Conservation (phyloP, 2,329 filamentous ascomycete genomes). For the Colletotrichum sp. region DNA sequence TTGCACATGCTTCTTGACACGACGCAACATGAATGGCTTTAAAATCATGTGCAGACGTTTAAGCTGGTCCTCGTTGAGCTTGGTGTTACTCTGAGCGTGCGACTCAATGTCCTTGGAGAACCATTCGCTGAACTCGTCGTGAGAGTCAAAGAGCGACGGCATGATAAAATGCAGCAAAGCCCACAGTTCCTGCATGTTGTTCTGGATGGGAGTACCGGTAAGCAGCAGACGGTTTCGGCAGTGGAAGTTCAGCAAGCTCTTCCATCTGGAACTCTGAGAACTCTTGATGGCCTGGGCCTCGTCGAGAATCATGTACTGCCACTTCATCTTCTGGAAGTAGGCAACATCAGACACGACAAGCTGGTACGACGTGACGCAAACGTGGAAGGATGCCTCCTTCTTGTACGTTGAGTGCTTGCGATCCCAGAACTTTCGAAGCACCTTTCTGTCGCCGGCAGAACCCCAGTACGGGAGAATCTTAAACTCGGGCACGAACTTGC, state of each 20-base stretch:
- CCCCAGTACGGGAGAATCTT: constrained; percentile 99
- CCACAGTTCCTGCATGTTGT: constrained; percentile 99
- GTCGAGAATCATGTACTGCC: constrained; percentile 99
- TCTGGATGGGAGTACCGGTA: constrained; percentile 97
- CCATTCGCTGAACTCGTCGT: constrained; percentile 93
- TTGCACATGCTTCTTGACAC: constrained; percentile 99
- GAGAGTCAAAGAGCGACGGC: constrained; percentile 96
- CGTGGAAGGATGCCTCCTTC: constrained; percentile 92
- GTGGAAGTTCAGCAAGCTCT: constrained; percentile 90
- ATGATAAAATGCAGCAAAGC: constrained; percentile 98
- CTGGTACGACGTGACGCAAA: constrained; percentile 96
- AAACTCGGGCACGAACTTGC: constrained; percentile 90
- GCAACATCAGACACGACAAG: constrained; percentile 93
- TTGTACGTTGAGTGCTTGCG: constrained; percentile 96
- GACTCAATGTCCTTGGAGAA: constrained; percentile 97
- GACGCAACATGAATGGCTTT: constrained; percentile 98
- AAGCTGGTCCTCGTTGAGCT: constrained; percentile 97
- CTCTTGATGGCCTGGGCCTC: constrained; percentile 99
- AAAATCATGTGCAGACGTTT: constrained; percentile 98
- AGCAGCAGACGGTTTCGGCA: constrained; percentile 93
- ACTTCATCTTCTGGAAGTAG: constrained; percentile 99
- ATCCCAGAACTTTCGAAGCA: constrained; percentile 98
- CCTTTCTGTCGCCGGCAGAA: constrained; percentile 89
- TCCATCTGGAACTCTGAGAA: constrained; percentile 95
- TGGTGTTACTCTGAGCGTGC: constrained; percentile 98